Conservation (phyloP, 163 green algal species). For the Scenedesmus sp. region DNA sequence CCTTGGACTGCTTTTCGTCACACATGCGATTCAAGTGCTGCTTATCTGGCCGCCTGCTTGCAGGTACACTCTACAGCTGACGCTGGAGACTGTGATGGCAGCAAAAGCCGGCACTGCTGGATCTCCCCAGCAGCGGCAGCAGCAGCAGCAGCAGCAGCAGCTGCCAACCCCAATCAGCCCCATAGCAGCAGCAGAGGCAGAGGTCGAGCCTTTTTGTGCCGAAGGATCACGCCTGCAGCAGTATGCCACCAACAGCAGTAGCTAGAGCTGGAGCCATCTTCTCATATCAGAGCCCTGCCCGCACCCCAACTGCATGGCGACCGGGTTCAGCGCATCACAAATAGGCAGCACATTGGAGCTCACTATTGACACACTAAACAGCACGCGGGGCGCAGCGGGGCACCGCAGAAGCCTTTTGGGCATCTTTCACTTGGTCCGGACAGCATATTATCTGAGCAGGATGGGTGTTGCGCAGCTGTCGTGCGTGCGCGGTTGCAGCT, state of each 20-base stretch:
- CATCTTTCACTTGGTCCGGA: background rate
- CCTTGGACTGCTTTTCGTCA: no score
- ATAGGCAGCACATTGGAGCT: background rate
- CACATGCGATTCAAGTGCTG: background rate
- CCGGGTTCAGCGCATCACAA: background rate
- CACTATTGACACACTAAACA: background rate
- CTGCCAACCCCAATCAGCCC: background rate
- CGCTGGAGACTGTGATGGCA: background rate
- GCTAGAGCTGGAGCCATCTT: background rate
- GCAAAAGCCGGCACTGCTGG: background rate
- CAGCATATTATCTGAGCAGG: no score
- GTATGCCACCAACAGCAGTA: background rate
- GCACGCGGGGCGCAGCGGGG: background rate
- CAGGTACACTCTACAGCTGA: background rate
- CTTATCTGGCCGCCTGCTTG: background rate
- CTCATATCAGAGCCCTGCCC: background rate
- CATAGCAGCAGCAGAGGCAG: background rate
- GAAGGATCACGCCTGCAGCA: background rate
- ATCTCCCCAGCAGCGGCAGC: no score
- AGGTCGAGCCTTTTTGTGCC: background rate
- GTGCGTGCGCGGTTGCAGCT: no score
- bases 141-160: background rate
- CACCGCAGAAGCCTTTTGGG: background rate
- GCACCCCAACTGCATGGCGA: background rate
- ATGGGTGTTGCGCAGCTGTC: no score